phyloP scores from a whole-genome alignment of 2,329 filamentous ascomycete species.

The Ceratocystis cubensis region DNA sequence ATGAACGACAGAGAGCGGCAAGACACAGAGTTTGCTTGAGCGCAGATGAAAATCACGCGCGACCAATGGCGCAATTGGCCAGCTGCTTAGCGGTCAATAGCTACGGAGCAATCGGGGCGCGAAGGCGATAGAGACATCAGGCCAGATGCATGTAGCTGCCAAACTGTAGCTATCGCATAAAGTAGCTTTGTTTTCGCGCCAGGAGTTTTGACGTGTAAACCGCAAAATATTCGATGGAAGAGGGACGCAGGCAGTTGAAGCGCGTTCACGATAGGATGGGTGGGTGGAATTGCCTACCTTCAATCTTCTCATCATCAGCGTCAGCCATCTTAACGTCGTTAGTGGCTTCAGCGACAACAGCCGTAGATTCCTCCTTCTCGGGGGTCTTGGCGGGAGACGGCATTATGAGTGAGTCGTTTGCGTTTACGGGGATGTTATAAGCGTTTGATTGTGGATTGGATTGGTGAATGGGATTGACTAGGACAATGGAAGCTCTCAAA shows the following conservation, averaged over 20 bases:
- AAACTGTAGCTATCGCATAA: slow-evolving; percentile 2
- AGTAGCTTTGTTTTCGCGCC: not conserved
- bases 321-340: slow-evolving; percentile 25
- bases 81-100: not conserved
- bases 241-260: not conserved
- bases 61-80: slow-evolving; percentile 20
- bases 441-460: not conserved
- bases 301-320: slow-evolving; percentile 24
- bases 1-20: not conserved
- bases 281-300: slow-evolving; percentile 16
- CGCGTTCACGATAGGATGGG: not conserved
- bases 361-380: slow-evolving; percentile 21
- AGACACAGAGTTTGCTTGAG: not conserved
- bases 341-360: slow-evolving; percentile 18
- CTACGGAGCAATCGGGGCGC: not conserved
- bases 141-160: not conserved
- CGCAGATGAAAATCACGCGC: slow-evolving; percentile 12
- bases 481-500: slow-evolving; percentile 6
- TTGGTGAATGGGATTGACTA: slow-evolving; percentile 2
- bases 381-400: slow-evolving; percentile 20
- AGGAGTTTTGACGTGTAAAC: not conserved
- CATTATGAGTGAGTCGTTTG: slow-evolving; percentile 17
- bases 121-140: not conserved
- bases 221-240: not conserved
- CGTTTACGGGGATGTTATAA: not conserved